Conservation (phyloP, 768 basidiomycete genomes). For the Tulasnella sp. region DNA sequence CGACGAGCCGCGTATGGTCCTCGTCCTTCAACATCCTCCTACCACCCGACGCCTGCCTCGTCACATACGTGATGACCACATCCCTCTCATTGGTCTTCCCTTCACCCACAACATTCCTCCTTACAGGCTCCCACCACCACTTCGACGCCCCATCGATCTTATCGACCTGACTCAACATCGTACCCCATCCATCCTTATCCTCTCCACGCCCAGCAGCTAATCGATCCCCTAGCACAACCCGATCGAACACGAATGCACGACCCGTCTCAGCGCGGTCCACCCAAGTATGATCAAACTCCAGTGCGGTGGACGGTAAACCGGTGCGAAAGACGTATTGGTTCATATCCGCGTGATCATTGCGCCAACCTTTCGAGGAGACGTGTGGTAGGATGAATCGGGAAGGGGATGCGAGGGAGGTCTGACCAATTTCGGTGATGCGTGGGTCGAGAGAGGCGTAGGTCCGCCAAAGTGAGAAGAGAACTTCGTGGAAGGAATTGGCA, state of each 20-base stretch:
- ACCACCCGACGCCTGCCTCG: constrained; percentile 41
- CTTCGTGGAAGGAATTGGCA: constrained; percentile 74
- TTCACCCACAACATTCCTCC: constrained; percentile 18
- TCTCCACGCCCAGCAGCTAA: constrained; percentile 64
- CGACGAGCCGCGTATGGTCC: constrained; percentile 29
- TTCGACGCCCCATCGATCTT: constrained; percentile 51
- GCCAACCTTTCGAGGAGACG: constrained; percentile 67
- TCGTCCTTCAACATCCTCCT: constrained; percentile 28
- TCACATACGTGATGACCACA: constrained; percentile 34
- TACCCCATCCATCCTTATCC: constrained; percentile 23
- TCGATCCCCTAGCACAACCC: constrained; percentile 77
- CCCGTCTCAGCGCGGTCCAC: constrained; percentile 61
- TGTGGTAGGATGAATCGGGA: constrained; percentile 68
- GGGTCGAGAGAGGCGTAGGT: constrained; percentile 76
- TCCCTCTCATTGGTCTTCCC: constrained; percentile 37
- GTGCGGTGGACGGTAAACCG: constrained; percentile 66
- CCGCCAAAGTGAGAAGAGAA: constrained; percentile 90
- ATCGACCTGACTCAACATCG: constrained; percentile 27
- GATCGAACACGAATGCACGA: constrained; percentile 70
- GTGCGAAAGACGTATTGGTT: constrained; percentile 78
- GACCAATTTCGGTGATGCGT: constrained; percentile 52
- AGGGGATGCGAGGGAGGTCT: constrained; percentile 59
- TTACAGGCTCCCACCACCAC: constrained; percentile 70
- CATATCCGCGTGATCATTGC: constrained; percentile 86
- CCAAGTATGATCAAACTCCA: constrained; percentile 81